A percentile compares a stretch with the other conserved stretches of the same genome.
phyloP scores from a whole-genome alignment of 225 moss, liverwort and hornwort species.

The Pseudoscleropodium purum region DNA sequence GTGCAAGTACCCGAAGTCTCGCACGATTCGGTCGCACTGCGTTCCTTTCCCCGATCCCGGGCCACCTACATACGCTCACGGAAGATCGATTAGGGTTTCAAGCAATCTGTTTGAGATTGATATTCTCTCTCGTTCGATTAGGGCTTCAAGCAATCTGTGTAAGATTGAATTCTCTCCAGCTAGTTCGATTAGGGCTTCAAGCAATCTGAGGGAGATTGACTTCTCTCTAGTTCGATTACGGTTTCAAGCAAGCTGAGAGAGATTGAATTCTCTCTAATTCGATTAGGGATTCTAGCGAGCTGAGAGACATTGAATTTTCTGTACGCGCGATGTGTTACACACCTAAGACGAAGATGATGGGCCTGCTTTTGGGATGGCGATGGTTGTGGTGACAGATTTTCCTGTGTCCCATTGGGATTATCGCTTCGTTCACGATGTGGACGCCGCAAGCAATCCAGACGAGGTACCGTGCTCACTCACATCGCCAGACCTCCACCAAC shows the following conservation, averaged over 20 bases:
- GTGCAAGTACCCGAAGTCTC: conserved; percentile 76
- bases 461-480: conserved; percentile 4
- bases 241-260: neutral
- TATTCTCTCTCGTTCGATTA: neutral
- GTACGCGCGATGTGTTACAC: neutral
- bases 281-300: neutral
- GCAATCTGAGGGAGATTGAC: neutral
- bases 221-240: neutral
- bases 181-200: neutral
- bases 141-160: neutral
- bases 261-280: neutral
- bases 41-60: conserved; percentile 95
- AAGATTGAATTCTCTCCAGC: neutral
- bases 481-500: conserved; percentile 12
- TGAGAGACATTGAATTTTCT: neutral
- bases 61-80: conserved; percentile 43
- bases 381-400: conserved; percentile 30
- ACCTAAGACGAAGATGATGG: conserved; percentile 42
- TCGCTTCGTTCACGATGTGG: neutral
- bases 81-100: neutral
- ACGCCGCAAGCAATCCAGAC: neutral
- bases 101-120: neutral
- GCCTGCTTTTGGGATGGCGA: conserved; percentile 13
- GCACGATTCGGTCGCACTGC: conserved; percentile 75
- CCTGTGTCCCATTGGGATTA: neutral